A percentile compares a stretch with the other conserved stretches of the same genome.
Evolutionary conservation across 331 rosid genomes (phyloP).

Genomic region (Saraca asoca): DNA sequence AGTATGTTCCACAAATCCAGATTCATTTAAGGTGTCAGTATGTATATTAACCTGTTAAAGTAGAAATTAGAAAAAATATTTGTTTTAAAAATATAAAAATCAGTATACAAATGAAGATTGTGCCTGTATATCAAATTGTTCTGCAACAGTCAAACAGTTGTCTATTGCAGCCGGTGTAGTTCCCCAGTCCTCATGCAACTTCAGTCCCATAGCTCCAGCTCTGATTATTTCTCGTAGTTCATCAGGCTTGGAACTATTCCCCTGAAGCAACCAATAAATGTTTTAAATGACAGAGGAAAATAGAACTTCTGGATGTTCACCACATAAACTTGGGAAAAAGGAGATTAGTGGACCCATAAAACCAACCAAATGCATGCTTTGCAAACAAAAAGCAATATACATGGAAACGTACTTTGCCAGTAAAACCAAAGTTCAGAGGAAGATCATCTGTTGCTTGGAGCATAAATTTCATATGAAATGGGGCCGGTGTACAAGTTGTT

Average conservation of each 20-base stretch:
- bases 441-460: constrained; percentile 82
- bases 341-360: neutral
- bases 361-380: constrained; percentile 6
- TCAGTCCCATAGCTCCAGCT: constrained; percentile 98
- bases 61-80: constrained; percentile 24
- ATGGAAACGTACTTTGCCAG: constrained; percentile 68
- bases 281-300: constrained; percentile 20
- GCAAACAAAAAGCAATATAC: neutral
- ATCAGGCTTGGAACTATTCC: constrained; percentile 73
- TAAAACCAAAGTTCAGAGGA: constrained; percentile 91
- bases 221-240: constrained; percentile 64
- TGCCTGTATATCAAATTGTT: constrained; percentile 79
- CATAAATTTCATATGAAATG: constrained; percentile 75
- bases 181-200: constrained; percentile 99
- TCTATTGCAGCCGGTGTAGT: constrained; percentile 87
- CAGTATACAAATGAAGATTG: constrained; percentile 2
- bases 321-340: constrained; percentile 6
- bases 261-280: constrained; percentile 49
- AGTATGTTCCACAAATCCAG: constrained; percentile 94
- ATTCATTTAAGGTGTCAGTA: constrained; percentile 89
- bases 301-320: constrained; percentile 22
- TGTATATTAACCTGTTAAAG: constrained; percentile 83
- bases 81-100: constrained; percentile 22
- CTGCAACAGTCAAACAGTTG: constrained; percentile 72
- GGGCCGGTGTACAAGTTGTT: constrained; percentile 91